Evolutionary conservation across 495 filamentous ascomycete genomes (phyloP), one percentile per base, ranked within the genome.

Genomic region (Usnea hakonensis): DNA sequence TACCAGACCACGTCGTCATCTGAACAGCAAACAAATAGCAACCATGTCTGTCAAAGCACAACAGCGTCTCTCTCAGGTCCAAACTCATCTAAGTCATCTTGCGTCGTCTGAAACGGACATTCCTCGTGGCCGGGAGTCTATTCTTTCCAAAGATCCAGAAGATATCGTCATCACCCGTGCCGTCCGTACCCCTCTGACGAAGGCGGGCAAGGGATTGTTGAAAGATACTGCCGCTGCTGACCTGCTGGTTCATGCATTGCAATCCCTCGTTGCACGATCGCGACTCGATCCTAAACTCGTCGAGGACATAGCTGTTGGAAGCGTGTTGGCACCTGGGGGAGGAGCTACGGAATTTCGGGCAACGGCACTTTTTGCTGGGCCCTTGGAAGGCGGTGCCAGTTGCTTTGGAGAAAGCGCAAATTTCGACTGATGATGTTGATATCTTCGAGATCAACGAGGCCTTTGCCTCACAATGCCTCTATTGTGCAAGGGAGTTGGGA

Each of bases 391-490:
- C 94, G 36, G 97, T 98, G 72, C 94, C 94, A 62, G 87, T 91
- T 70, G 90, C 90, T 9, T 85, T 96, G 64, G 80, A 86, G 74
- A 92, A 94, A 72, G 88, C 91, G 5, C 89, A 91, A 46, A 83
- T 98, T 64, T 82, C 79, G 65, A 91, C 89, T 76, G 88, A 93
- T 53, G 94, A 97, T 65, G 90, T 98, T 40, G 95, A 97, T 74
- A 89, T 97, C 71, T 98, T 81, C 72, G 94, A 98, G 85, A 97
- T 98, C 81, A 98, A 98, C 81, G 94, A 98, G 84, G 94, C 94
- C 10, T 98, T 98, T 73, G 94, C 94, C 19, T 87, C 82, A 58
- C 94, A 98, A 81, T 96, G 91, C 70, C 77, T 98, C 55, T 97
- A 88, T 87, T 98, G 95, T 77, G 80, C 86, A 53, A 87, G 91